A percentile compares a stretch with the other conserved stretches of the same genome.
Conservation (phyloP, 805 yeast species). For the Jamesozyma spencerorum region DNA sequence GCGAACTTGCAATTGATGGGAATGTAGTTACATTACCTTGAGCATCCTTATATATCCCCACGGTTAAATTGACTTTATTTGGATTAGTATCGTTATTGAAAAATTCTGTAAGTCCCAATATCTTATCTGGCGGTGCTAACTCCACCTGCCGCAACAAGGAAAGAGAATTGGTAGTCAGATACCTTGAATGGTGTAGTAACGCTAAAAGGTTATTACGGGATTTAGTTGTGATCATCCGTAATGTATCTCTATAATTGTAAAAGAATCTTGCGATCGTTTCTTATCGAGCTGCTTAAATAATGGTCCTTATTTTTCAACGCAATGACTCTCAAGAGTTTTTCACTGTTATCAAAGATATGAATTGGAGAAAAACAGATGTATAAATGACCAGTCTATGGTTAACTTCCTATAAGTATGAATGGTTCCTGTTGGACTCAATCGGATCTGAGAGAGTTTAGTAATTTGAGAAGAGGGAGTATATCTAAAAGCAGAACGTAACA, state of each 20-base stretch:
- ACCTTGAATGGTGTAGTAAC: background rate
- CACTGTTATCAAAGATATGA: too few species aligned
- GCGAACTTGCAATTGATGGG: conserved; percentile 26
- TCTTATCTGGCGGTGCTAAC: conserved; percentile 6
- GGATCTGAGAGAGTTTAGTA: too few species aligned
- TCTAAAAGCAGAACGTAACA: too few species aligned
- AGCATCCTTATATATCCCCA: conserved; percentile 78
- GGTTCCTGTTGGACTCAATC: too few species aligned
- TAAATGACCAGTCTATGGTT: too few species aligned
- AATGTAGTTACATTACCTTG: conserved; percentile 44
- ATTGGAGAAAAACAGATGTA: too few species aligned
- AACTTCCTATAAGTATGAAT: too few species aligned
- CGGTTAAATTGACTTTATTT: conserved; percentile 42
- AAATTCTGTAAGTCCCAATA: conserved; percentile 63
- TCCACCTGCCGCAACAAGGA: conserved; percentile 3
- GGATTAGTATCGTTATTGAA: conserved; percentile 58
- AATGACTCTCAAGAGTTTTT: too few species aligned
- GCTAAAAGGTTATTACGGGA: background rate
- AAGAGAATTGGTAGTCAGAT: background rate
- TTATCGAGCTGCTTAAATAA: too few species aligned
- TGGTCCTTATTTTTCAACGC: too few species aligned
- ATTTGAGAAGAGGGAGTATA: too few species aligned
- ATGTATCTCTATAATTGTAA: background rate
- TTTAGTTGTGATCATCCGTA: background rate
- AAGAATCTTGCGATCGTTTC: too few species aligned